Conservation (phyloP, 1,284 basidiomycete species). For the Irpex lacteus region DNA sequence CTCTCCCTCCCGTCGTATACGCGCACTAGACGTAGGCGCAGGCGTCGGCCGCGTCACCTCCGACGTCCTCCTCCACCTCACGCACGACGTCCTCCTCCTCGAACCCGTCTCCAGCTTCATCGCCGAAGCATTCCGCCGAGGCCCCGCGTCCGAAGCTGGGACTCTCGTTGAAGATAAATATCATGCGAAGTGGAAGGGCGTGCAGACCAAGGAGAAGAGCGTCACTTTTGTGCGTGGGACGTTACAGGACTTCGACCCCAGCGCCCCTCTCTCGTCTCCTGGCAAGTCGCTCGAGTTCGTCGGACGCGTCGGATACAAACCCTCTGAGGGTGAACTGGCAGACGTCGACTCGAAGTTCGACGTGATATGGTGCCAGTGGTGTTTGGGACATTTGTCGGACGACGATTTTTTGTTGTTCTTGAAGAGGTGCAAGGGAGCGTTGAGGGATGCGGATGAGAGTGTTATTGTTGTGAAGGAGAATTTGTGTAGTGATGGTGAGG, state of each 20-base stretch:
- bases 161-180: conserved; percentile 10
- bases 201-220: conserved; percentile 62
- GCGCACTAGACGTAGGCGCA: conserved; percentile 87
- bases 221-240: conserved; percentile 80
- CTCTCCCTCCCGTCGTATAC: conserved; percentile 40
- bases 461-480: conserved; percentile 92
- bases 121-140: conserved; percentile 59
- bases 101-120: conserved; percentile 85
- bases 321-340: conserved; percentile 21
- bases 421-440: conserved; percentile 51
- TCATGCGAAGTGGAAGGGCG: conserved; percentile 61
- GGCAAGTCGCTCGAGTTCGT: conserved; percentile 35
- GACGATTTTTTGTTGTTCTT: conserved; percentile 78
- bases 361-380: conserved; percentile 95
- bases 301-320: conserved; percentile 56
- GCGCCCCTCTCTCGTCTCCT: conserved; percentile 39
- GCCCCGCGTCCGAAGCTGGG: conserved; percentile 35
- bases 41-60: conserved; percentile 90
- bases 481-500: conserved; percentile 60
- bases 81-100: conserved; percentile 82
- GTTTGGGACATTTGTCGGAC: conserved; percentile 84
- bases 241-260: conserved; percentile 76
- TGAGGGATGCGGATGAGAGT: conserved; percentile 48
- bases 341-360: conserved; percentile 57
- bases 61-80: conserved; percentile 81